Evolutionary conservation across 164 flowering plant species (phyloP), one percentile per base, ranked within the genome.

Genomic region (Chloranthus sessilifolius): DNA sequence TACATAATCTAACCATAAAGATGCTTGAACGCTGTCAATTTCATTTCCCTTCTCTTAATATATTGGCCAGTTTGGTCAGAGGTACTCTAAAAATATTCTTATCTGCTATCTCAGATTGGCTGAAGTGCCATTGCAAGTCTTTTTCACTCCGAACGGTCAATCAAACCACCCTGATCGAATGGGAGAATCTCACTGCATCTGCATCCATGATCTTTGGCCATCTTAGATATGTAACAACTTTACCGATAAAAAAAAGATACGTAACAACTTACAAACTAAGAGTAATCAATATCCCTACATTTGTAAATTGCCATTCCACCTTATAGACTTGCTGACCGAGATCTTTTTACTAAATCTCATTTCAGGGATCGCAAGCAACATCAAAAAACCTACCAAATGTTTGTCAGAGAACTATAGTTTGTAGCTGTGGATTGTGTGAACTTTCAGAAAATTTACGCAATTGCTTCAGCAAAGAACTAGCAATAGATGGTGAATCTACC

Each of bases 361-460:
- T n/a, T n/a, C 49, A 60, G 70, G 59, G 62, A 4, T 7, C 19
- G 39, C 12, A 21, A 19, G 16, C 6, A 30, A 17, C n/a, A n/a
- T n/a, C 17, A 22, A 23, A 43, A 12, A 44, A 26, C 10, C 16
- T 20, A 24, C 31, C 21, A 44, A 26, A 7, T 25, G 5, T 26
- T 15, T 25, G 31, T 26, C 36, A 54, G 28, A 36, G 30, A 45
- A 47, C 24, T 36, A 41, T 54, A 54, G 34, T 15, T 11, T 62
- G 67, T 38, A 43, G 30, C 45, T 58, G 71, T 8, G 57, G 63
- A 28, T 49, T 54, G 31, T 67, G 64, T 19, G 19, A 3, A 33
- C 21, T 36, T 20, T 38, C 41, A 6, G 40, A 27, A 39, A 27
- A 31, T 17, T 24, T 12, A 3, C 35, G 7, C 15, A 36, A 40